Conservation (phyloP, 345 rosid species). For the Brassica juncea region DNA sequence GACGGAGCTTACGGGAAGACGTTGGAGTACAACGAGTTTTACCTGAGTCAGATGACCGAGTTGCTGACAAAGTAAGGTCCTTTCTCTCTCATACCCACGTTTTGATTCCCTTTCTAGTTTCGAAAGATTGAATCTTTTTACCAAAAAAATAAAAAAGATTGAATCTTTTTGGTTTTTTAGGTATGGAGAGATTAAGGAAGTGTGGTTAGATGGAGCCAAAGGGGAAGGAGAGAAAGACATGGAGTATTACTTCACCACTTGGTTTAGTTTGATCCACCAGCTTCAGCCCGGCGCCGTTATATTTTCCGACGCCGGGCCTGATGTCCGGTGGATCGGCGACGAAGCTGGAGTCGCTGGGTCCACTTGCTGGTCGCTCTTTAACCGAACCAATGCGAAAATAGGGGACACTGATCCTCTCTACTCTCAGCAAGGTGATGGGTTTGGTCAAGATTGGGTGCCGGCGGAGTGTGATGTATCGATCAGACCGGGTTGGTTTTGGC, state of each 20-base stretch:
- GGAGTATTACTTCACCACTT: conserved; percentile 70
- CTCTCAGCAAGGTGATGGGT: conserved; percentile 59
- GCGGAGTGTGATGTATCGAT: conserved; percentile 93
- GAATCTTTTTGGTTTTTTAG: conserved; percentile 40
- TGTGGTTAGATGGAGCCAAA: conserved; percentile 82
- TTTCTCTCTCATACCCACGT: not conserved
- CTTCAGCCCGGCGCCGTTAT: conserved; percentile 73
- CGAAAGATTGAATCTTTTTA: conserved; percentile 28
- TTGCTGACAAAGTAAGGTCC: conserved; percentile 65
- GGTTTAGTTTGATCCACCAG: conserved; percentile 84
- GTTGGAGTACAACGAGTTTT: conserved; percentile 80
- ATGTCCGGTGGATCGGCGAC: conserved; percentile 78
- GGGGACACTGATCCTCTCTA: conserved; percentile 70
- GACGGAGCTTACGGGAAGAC: conserved; percentile 70
- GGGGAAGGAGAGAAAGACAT: conserved; percentile 78
- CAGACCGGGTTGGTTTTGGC: conserved; percentile 98
- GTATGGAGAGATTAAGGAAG: conserved; percentile 82
- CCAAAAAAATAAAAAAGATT: not conserved
- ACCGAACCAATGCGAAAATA: conserved; percentile 57
- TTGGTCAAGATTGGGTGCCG: conserved; percentile 83
- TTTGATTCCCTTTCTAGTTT: not conserved
- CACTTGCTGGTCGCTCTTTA: conserved; percentile 87
- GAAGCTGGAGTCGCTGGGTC: conserved; percentile 70
- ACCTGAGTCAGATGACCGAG: conserved; percentile 85
- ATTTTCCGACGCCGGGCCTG: conserved; percentile 89